These are phyloP conservation scores for Suillus tomentosus DNA, from an alignment of 768 basidiomycete species.

Conservation along the genomic window DNA sequence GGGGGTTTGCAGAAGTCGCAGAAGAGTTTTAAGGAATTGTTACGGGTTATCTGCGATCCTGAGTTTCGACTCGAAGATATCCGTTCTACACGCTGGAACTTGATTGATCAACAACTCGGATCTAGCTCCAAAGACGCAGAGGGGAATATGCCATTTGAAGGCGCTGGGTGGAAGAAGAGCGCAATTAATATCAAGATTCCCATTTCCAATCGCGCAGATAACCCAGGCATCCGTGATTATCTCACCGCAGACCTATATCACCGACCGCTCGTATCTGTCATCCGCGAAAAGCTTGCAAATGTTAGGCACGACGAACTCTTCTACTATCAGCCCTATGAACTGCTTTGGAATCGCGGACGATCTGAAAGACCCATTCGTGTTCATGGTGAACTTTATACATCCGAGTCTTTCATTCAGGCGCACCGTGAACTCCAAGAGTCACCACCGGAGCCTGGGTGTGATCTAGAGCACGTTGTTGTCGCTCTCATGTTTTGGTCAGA, in stretches of 20 bases:
- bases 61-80: conserved; percentile 10
- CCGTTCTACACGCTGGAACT: not conserved
- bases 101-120: conserved; percentile 4
- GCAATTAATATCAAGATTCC: conserved; percentile 14
- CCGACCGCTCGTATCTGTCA: conserved; percentile 15
- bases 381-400: conserved; percentile 26
- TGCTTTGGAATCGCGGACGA: conserved; percentile 13
- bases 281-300: conserved; percentile 21
- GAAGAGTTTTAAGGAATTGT: conserved; percentile 16
- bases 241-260: conserved; percentile 14
- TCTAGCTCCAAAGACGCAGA: not conserved
- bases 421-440: conserved; percentile 21
- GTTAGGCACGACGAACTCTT: conserved; percentile 10
- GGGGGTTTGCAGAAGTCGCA: conserved; percentile 22
- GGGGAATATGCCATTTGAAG: not conserved
- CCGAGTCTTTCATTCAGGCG: conserved; percentile 19
- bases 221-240: conserved; percentile 13
- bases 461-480: conserved; percentile 17
- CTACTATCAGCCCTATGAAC: conserved; percentile 25
- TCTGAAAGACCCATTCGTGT: conserved; percentile 7
- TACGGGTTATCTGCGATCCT: conserved; percentile 13
- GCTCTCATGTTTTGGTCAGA: conserved; percentile 36
- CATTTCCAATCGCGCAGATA: conserved; percentile 8
- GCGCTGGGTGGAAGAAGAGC: conserved; percentile 22
- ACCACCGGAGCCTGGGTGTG: conserved; percentile 18